Evolutionary conservation across 495 filamentous ascomycete genomes (phyloP), one percentile per base, ranked within the genome.

Genomic region (Penicillium diatomitis): DNA sequence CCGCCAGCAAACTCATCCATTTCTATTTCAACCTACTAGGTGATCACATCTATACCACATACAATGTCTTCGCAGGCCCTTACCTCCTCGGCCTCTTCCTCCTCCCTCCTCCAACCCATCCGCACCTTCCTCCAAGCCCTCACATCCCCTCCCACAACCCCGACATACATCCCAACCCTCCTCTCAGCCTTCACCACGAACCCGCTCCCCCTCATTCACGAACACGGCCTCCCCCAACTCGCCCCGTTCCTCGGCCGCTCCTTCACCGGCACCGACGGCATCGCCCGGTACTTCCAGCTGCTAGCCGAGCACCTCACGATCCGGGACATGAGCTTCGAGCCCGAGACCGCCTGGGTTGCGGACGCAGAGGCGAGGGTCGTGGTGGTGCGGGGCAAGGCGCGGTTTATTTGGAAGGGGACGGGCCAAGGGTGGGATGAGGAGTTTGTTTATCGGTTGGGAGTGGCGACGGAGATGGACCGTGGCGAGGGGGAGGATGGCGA

Each of bases 231-330:
- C 8, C 78, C 75, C 3, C 71, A 74, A 47, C 61, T 84, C 1
- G 80, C 80, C 8, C 80, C 81, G 7, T 85, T 83, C 54, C 65
- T 84, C 0, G 80, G 81, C 11, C 76, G 75, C 1, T 59, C 67
- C 8, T 83, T 76, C 56, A 66, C 53, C 3, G 80, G 80, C 36
- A 42, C 34, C 4, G 67, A 71, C 3, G 79, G 75, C 0, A 54
- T 76, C 5, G 47, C 44, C 11, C 45, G 60, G 4, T 85, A 84
- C 57, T 77, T 85, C 39, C 49, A 60, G 4, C 36, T 67, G 0
- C 41, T 85, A 2, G 54, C 60, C 0, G 48, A 66, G 5, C 57
- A 49, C 7, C 64, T 84, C 2, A 48, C 45, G 1, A 76, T 74
- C 51, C 53, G 70, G 32, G 56, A 71, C 34, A 79, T 83, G 73